Percentiles rank a stretch among this genome's conserved stretches.
phyloP scores from a whole-genome alignment of 208 protist species.

The Crithidia fasciculata region DNA sequence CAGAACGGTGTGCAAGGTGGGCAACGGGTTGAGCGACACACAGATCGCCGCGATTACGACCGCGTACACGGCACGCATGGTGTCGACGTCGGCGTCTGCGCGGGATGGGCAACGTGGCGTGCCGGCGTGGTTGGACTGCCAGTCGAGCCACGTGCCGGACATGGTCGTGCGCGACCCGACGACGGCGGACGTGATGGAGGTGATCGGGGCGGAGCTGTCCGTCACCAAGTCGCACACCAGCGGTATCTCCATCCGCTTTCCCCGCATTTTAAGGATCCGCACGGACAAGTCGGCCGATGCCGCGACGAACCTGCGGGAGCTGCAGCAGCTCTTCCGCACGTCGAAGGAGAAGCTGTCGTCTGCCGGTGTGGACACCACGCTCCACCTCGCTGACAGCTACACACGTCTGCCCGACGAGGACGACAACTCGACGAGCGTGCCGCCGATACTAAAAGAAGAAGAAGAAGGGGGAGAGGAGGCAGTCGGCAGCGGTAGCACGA shows the following conservation, averaged over 20 bases:
- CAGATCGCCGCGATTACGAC: conserved; percentile 60
- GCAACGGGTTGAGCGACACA: conserved; percentile 66
- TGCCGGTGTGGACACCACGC: conserved; percentile 20
- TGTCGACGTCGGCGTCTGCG: conserved; percentile 8
- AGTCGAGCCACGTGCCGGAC: conserved; percentile 59
- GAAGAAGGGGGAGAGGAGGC: too few relatives aligned
- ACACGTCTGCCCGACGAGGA: conserved; percentile 26
- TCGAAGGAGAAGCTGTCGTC: conserved; percentile 28
- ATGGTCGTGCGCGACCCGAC: conserved; percentile 61
- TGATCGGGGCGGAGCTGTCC: conserved; percentile 75
- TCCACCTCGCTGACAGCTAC: conserved; percentile 35
- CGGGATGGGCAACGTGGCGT: conserved; percentile 10
- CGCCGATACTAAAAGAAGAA: neutral
- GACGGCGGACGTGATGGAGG: conserved; percentile 74
- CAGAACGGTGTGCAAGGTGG: conserved; percentile 87
- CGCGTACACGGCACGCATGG: conserved; percentile 51
- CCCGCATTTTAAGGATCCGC: conserved; percentile 66
- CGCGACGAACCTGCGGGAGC: conserved; percentile 60
- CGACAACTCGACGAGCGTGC: conserved; percentile 6
- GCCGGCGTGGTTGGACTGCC: conserved; percentile 61
- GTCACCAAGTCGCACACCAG: conserved; percentile 47
- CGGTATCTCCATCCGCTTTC: conserved; percentile 78
- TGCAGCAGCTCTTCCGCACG: conserved; percentile 46
- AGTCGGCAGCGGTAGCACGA: too few relatives aligned
- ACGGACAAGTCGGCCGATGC: conserved; percentile 71